Base-by-base conservation (phyloP, 306 rosid genomes). In the apple (Malus domestica) region DNA sequence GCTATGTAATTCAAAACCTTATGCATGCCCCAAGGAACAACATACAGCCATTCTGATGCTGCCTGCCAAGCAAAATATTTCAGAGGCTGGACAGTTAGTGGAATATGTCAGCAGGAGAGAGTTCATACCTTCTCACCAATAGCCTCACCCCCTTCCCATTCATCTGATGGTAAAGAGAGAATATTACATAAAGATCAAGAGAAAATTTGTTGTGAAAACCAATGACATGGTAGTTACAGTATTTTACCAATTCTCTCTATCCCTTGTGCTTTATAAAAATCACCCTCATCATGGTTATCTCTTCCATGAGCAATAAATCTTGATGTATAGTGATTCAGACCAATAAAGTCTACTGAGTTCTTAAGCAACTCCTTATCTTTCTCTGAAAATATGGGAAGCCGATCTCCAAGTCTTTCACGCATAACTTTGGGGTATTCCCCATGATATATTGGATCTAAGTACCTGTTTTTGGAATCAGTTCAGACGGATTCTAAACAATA, bases 41-140 rank as follows among this genome's bases (percentile, higher is more conserved):
- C 81, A 80, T 91, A 91, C 74, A 94, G 93, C 98, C 97, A 94
- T 71, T 94, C 97, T 46, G 98, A 94, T 80, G 98, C 98, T 57
- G 98, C 98, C 98, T 91, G 93, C 81, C 76, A 83, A 32, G 76
- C 70, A 72, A 46, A 77, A 77, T 52, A 8, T 14, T 73, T 80
- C 73, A 77, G 71, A 45, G 61, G 74, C 27, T 35, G 70, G 66
- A 70, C 12, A 54, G 59, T 14, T 70, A 40, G 42, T 71, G 68
- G 59, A 27, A 35, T 63, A 22, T 13, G 46, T 44, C 49, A 14
- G 27, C 20, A 55, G 25, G 75, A 23, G 54, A 22, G 80, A 63
- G 76, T 55, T 57, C 77, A 75, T 77, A 94, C 98, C 97, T 83
- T 91, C 81, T 89, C 93, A 64, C 98, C 97, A n/a, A 91, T 94